Percentiles rank a stretch among this genome's conserved stretches.
Evolutionary conservation across 2,329 filamentous ascomycete genomes (phyloP).

Genomic region (Knoxdaviesia proteae): DNA sequence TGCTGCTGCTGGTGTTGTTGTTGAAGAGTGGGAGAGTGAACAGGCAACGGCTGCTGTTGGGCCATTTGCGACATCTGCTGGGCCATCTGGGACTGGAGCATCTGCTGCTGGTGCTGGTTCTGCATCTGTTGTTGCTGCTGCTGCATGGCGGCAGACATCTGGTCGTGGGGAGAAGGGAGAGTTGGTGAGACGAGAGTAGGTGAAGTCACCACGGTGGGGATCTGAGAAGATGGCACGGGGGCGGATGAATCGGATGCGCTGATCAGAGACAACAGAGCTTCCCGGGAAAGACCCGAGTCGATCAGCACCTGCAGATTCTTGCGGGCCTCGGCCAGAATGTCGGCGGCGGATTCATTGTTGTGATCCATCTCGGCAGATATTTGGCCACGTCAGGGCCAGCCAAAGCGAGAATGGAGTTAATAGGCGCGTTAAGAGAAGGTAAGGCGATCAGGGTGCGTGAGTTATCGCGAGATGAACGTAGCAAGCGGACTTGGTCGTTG

Average conservation of each 20-base stretch:
- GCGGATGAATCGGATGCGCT: constrained; percentile 3
- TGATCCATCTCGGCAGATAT: constrained; percentile 1
- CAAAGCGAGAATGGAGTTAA: neutral
- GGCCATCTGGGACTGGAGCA: no score
- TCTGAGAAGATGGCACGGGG: neutral
- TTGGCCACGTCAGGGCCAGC: neutral
- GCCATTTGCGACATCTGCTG: neutral
- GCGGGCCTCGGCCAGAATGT: constrained; percentile 22
- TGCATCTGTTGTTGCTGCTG: no score
- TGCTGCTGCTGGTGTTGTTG: constrained; percentile 1
- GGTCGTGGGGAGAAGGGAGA: no score
- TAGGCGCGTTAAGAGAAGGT: neutral
- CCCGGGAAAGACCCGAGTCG: constrained; percentile 22
- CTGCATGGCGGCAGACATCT: no score
- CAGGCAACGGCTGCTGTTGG: constrained; percentile 3
- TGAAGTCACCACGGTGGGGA: no score
- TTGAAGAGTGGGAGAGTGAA: constrained; percentile 2
- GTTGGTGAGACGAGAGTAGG: no score
- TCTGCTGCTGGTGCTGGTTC: no score
- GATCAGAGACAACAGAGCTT: constrained; percentile 12
- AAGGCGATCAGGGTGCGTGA: neutral
- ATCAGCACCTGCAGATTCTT: constrained; percentile 24
- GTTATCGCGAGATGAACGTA: neutral
- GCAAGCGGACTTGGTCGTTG: neutral
- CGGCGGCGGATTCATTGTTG: constrained; percentile 15